phyloP scores from a whole-genome alignment of 179 eudicot genomes.

The Patellifolia procumbens region DNA sequence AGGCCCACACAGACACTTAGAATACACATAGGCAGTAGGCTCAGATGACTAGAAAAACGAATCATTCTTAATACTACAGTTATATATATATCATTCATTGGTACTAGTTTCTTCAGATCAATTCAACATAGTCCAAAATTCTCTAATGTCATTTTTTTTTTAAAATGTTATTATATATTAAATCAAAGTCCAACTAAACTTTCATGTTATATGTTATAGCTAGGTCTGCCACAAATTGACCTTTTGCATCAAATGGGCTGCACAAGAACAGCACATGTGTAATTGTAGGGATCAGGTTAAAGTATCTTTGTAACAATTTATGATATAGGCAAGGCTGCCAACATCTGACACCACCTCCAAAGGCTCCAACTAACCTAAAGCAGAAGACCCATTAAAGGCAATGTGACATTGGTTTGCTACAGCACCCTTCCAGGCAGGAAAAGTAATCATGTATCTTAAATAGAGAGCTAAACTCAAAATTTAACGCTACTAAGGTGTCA shows the following conservation, averaged over 20 bases:
- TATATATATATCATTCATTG: too few species aligned
- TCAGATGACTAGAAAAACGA: too few species aligned
- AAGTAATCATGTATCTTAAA: neutral
- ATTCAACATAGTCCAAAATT: neutral
- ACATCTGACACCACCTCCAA: neutral
- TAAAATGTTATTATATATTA: too few species aligned
- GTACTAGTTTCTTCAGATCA: neutral
- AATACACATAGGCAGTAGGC: too few species aligned
- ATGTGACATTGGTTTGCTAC: neutral
- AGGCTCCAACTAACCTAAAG: neutral
- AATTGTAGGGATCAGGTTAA: neutral
- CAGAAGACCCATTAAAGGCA: neutral
- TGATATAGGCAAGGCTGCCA: neutral
- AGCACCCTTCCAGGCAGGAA: neutral
- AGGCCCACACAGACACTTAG: too few species aligned
- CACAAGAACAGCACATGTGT: neutral
- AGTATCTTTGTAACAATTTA: neutral
- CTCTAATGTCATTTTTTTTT: neutral
- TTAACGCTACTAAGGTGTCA: neutral
- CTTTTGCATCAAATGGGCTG: neutral
- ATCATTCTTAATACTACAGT: too few species aligned
- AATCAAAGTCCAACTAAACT: neutral
- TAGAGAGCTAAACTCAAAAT: neutral
- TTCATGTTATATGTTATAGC: too few species aligned
- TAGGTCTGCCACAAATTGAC: neutral